Base-by-base conservation (phyloP, 768 basidiomycete genomes). In the Daedalea quercina region DNA sequence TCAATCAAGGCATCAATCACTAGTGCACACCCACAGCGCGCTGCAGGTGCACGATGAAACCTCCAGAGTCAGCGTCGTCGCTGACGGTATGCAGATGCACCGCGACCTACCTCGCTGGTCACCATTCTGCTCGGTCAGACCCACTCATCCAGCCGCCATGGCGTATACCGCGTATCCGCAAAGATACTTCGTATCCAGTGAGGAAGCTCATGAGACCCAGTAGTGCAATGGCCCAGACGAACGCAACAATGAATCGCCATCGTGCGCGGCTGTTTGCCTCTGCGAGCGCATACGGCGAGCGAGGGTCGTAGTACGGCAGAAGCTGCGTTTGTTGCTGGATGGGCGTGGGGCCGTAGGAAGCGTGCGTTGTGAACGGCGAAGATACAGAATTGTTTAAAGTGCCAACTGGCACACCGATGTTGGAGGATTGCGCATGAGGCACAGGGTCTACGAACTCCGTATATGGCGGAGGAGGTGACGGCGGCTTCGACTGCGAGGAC, bases 231-330 rank as follows among this genome's bases (percentile, higher is more conserved):
- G 69, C 73, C 69, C 74, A 75, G 15, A 70, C 31, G 17, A 70
- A 53, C 4, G 75, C 76, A 50, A 60, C 62, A n/a, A 73, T 53
- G 53, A 79, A 78, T 33, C 78, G 69, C 71, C 70, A 58, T 44
- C 66, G 66, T 31, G 77, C 76, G 24, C 78, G 65, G 43, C 55
- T 52, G 9, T 56, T 59, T 25, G 76, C 76, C 49, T 65, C 66
- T 45, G 64, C 63, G 2, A 73, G 47, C 41, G 75, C 68, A 53
- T 74, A 63, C 20, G 66, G 60, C 23, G 73, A 73, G 34, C 61
- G 67, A 9, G 70, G 75, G 58, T 78, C 77, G 59, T 77, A 73
- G 54, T 69, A 72, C 7, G 72, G 70, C 62, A 78, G 34, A 43
- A 74, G 59, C n/a, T 66, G 60, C 49, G 67, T 59, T 52, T 70